Percentiles rank a stretch among this genome's conserved stretches.
Conservation (phyloP, 2,329 filamentous ascomycete species). For the Phaeomoniella chlamydospora region DNA sequence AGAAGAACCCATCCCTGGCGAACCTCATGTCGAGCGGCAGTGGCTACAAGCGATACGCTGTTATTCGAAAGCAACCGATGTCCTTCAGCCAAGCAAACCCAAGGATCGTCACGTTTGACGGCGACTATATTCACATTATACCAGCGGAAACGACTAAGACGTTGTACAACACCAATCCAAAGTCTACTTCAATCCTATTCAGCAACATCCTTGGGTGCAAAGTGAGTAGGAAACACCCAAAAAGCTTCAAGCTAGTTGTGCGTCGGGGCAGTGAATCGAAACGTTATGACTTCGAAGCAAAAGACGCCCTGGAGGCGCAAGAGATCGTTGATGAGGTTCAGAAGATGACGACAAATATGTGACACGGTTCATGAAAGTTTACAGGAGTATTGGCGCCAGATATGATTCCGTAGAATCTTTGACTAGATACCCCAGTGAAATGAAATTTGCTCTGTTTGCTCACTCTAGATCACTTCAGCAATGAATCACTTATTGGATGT, state of each 20-base stretch:
- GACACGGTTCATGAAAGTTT: no score
- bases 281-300: slow-evolving; percentile 52
- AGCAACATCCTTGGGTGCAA: slow-evolving; percentile 50
- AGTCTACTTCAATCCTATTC: slow-evolving; percentile 49
- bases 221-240: slow-evolving; percentile 48
- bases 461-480: no score
- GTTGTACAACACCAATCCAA: slow-evolving; percentile 29
- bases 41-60: slow-evolving; percentile 48
- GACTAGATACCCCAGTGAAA: no score
- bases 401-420: no score
- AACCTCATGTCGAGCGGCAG: slow-evolving; percentile 22
- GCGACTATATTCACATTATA: slow-evolving; percentile 53
- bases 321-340: slow-evolving; percentile 51
- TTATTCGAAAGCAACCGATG: slow-evolving; percentile 51
- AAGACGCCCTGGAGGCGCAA: slow-evolving; percentile 39
- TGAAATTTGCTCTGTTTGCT: no score
- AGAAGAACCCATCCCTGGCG: slow-evolving; percentile 26
- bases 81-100: slow-evolving; percentile 48
- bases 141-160: slow-evolving; percentile 40
- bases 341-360: slow-evolving; percentile 41
- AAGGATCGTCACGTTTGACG: slow-evolving; percentile 44
- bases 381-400: no score
- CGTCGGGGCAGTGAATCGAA: slow-evolving; percentile 49
- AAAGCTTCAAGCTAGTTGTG: slow-evolving; percentile 48
- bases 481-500: no score